Conservation (phyloP, 2,329 filamentous ascomycete genomes). For the Diplodia mutila region DNA sequence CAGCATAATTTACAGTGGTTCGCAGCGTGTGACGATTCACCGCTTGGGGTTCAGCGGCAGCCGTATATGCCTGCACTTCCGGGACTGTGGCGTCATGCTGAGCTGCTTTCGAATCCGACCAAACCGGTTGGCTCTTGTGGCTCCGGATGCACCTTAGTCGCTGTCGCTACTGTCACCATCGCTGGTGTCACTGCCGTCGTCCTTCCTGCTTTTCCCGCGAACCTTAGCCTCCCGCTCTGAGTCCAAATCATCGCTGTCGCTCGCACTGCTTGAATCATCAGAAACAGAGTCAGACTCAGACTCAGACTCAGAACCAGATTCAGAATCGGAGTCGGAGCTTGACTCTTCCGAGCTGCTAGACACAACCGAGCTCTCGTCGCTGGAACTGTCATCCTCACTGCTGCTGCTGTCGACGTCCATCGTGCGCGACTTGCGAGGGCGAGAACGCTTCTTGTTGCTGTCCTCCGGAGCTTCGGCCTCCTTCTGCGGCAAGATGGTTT, state of each 20-base stretch:
- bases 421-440: constrained; percentile 36
- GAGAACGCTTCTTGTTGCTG: constrained; percentile 23
- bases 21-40: background rate
- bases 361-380: constrained; percentile 29
- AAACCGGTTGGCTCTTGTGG: background rate
- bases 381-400: constrained; percentile 32
- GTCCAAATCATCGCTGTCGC: background rate
- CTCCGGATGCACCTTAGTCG: constrained; percentile 1
- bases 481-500: constrained; percentile 5
- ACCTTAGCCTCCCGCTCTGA: background rate
- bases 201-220: constrained; percentile 5
- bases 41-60: background rate
- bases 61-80: background rate
- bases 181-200: constrained; percentile 19
- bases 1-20: background rate
- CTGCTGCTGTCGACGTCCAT: constrained; percentile 39
- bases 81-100: background rate
- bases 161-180: constrained; percentile 26
- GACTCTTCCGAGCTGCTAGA: constrained; percentile 23
- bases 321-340: constrained; percentile 17
- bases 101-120: background rate
- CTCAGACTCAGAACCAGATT: constrained; percentile 23
- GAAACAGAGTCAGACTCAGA: constrained; percentile 21
- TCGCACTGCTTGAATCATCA: background rate
- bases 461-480: constrained; percentile 28